Conservation (phyloP, 192 early-diverging fungal genomes). For the Coemansia sp. region DNA sequence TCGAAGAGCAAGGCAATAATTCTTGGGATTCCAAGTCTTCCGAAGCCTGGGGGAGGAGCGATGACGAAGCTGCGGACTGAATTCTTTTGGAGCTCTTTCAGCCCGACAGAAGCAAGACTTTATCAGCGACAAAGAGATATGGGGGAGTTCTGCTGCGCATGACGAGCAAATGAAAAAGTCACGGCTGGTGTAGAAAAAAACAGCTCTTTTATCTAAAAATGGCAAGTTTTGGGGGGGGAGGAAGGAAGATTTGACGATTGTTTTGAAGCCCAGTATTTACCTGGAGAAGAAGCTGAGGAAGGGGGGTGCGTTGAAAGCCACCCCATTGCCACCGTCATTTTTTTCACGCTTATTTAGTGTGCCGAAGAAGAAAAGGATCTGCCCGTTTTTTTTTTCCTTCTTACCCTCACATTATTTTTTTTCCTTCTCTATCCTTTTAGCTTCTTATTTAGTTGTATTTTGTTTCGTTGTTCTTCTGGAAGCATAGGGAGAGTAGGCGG, state of each 20-base stretch:
- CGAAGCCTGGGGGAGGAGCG: no score
- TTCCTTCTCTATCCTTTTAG: not conserved
- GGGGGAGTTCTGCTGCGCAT: constrained; percentile 1
- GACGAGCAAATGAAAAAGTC: not conserved
- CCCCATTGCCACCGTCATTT: constrained; percentile 6
- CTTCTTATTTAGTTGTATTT: constrained; percentile 8
- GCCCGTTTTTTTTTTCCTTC: constrained; percentile 1
- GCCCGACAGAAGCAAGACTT: no score
- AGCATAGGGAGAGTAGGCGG: no score
- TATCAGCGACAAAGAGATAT: no score
- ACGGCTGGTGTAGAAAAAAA: no score
- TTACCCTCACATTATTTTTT: constrained; percentile 2
- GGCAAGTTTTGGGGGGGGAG: not conserved
- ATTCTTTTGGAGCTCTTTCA: no score
- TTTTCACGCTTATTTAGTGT: not conserved
- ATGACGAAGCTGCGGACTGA: no score
- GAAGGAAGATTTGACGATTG: not conserved
- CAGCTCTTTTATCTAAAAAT: no score
- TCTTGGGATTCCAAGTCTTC: no score
- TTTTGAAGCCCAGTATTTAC: not conserved
- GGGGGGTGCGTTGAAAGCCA: constrained; percentile 6
- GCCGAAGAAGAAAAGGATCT: constrained; percentile 8
- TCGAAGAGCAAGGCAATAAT: no score
- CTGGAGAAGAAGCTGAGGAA: not conserved
- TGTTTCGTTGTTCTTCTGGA: not conserved